A percentile compares a stretch with the other conserved stretches of the same genome.
These are phyloP conservation scores for Picochlorum sp. DNA, from an alignment of 139 green algal species.

Conservation along the genomic window DNA sequence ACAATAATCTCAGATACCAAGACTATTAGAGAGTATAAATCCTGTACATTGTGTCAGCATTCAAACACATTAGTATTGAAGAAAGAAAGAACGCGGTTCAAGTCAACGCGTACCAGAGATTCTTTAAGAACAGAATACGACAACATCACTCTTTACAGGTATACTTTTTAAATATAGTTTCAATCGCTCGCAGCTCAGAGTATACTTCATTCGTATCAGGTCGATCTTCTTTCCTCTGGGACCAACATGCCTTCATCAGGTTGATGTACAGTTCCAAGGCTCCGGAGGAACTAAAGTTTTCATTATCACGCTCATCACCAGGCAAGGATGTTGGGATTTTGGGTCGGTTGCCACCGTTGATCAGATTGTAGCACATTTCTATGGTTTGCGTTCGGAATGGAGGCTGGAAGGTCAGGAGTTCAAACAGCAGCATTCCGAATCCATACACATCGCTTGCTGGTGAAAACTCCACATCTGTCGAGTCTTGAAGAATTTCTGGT, in stretches of 20 bases:
- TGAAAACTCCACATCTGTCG: neutral
- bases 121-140: neutral
- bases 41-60: neutral
- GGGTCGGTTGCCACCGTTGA: neutral
- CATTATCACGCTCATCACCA: constrained; percentile 4
- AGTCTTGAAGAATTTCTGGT: constrained; percentile 6
- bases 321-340: neutral
- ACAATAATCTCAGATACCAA: neutral
- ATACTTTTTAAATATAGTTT: neutral
- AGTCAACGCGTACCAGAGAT: neutral
- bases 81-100: neutral
- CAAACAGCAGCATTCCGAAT: constrained; percentile 16
- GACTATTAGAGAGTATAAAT: neutral
- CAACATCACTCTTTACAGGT: neutral
- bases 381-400: neutral
- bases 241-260: constrained; percentile 16
- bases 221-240: constrained; percentile 22
- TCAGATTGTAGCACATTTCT: constrained; percentile 1
- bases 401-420: constrained; percentile 3
- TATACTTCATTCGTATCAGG: constrained; percentile 53
- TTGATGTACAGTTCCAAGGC: constrained; percentile 2
- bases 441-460: constrained; percentile 11
- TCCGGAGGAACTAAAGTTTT: neutral
- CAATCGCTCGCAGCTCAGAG: neutral
- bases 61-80: neutral